Evolutionary conservation across 1,139 yeast species (phyloP).

Genomic region (Debaryomycetaceae sp.): DNA sequence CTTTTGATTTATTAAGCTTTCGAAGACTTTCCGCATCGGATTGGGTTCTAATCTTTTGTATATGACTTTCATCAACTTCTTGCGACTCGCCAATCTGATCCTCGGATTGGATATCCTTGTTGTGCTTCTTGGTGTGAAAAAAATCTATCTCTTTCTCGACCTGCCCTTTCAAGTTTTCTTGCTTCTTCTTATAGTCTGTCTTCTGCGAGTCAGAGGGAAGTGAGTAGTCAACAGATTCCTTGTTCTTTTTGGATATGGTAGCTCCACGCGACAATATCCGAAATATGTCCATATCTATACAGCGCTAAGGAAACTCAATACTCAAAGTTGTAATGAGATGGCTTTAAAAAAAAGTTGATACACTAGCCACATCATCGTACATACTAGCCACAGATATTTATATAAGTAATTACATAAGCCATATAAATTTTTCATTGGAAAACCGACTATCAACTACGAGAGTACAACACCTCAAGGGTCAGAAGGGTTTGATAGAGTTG

Average conservation of each 20-base stretch:
- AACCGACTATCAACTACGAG: background rate
- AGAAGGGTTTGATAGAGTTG: background rate
- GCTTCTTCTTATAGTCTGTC: constrained; percentile 23
- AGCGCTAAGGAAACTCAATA: background rate
- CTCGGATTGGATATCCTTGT: constrained; percentile 9
- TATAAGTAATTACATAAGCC: constrained; percentile 2
- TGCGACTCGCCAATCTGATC: constrained; percentile 14
- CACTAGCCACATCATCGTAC: constrained; percentile 2
- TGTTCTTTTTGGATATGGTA: constrained; percentile 55
- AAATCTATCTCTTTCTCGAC: constrained; percentile 67
- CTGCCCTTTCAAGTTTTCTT: constrained; percentile 36
- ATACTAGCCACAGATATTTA: constrained; percentile 1
- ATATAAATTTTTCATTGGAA: constrained; percentile 1
- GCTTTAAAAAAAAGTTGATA: background rate
- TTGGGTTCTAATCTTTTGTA: constrained; percentile 44
- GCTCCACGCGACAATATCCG: constrained; percentile 86
- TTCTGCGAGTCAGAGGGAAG: constrained; percentile 27
- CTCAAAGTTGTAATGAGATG: constrained; percentile 3
- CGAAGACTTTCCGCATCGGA: constrained; percentile 60
- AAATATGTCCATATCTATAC: constrained; percentile 73
- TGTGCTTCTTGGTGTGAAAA: constrained; percentile 54
- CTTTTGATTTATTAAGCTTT: constrained; percentile 54
- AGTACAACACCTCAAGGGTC: background rate
- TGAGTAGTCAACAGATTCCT: constrained; percentile 42
- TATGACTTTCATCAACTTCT: constrained; percentile 20